A percentile compares a stretch with the other conserved stretches of the same genome.
These are phyloP conservation scores for Crucibulum parvulum DNA, from an alignment of 1,284 basidiomycete genomes.

Conservation along the genomic window DNA sequence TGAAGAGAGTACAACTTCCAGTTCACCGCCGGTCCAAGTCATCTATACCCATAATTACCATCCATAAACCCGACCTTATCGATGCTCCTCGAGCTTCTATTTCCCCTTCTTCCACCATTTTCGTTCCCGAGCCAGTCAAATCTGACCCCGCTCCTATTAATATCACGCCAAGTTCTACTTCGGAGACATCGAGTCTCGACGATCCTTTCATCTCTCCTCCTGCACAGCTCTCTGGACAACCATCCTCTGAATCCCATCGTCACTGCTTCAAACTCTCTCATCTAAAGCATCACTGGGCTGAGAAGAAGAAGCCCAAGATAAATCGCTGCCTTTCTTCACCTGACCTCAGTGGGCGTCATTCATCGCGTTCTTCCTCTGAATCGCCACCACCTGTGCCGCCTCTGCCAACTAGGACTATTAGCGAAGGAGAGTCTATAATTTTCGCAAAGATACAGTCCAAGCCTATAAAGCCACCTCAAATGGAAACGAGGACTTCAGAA, in stretches of 20 bases:
- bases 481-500: too few species aligned
- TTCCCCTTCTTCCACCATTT: neutral
- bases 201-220: too few species aligned
- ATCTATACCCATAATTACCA: conserved; percentile 24
- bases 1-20: conserved; percentile 4
- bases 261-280: too few species aligned
- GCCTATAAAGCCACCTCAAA: too few species aligned
- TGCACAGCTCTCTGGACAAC: too few species aligned
- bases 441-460: too few species aligned
- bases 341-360: conserved; percentile 6
- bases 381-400: conserved; percentile 4
- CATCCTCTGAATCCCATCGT: too few species aligned
- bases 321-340: conserved; percentile 22
- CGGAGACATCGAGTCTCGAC: too few species aligned
- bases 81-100: conserved; percentile 2
- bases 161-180: too few species aligned
- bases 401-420: neutral
- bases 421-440: neutral
- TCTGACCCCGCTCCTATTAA: too few species aligned
- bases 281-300: too few species aligned
- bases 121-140: too few species aligned
- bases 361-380: neutral
- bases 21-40: conserved; percentile 23
- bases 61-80: conserved; percentile 10
- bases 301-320: conserved; percentile 8